Base-by-base conservation (phyloP, 495 filamentous ascomycete species). In the Aspergillus kassunensis region DNA sequence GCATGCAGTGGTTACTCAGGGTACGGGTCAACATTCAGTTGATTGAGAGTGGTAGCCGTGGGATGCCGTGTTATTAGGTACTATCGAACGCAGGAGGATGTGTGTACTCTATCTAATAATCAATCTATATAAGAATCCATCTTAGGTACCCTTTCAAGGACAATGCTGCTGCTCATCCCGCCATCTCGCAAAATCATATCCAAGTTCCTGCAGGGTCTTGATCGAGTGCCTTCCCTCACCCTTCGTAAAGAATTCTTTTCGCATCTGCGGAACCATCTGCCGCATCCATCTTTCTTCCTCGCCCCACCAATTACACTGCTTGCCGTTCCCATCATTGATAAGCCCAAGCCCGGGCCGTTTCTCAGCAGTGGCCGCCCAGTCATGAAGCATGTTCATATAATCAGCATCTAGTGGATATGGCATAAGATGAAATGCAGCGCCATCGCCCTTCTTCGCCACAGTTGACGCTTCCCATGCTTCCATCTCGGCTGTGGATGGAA, bases 361-460 rank as follows among this genome's bases (percentile, higher is more conserved):
- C 12, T 57, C 40, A 15, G 85, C 83, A 36, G 57, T 54, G 6
- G 58, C 30, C 0, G 84, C 76, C 83, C 85, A 86, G 13, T 80
- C 76, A 51, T 85, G 73, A 8, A 91, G 47, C 45, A 74, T 66
- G 58, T 95, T 91, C 61, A 96, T 80, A 51, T 95, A 95, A 9
- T 85, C 75, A 0, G 80, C 86, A 65, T 97, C 92, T 42, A 79
- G 75, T 0, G 89, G 87, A 60, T 83, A 93, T 2, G 76, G 74
- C 20, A 96, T 73, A 6, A 83, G 47, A 56, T 89, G 86, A 50
- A 89, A 91, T 8, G 46, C 37, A 48, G 69, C 77, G 4, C 75
- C 80, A 39, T 64, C 60, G 1, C 82, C 82, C 19, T 65, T 72
- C 40, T 66, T 57, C 59, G 54, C 69, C 41, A 68, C 63, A 18